Conservation (phyloP, 2,329 filamentous ascomycete species). For the Penicillium aurantiogriseum region DNA sequence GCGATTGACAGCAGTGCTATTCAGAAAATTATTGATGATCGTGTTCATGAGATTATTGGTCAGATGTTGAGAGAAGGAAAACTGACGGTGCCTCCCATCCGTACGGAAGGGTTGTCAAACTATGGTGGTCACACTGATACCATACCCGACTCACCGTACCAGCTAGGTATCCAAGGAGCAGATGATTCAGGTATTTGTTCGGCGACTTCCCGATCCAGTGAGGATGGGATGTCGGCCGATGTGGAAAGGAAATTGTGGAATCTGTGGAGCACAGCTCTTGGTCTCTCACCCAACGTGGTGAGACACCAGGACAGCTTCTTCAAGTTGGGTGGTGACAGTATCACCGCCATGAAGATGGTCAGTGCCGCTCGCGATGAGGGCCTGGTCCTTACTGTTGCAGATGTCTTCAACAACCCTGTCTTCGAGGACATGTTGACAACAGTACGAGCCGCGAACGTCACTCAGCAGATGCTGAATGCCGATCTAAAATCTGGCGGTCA, state of each 20-base stretch:
- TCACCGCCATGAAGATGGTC: slow-evolving; percentile 44
- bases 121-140: slow-evolving; percentile 15
- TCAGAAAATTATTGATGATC: slow-evolving; percentile 35
- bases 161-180: slow-evolving; percentile 13
- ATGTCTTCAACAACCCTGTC: slow-evolving; percentile 45
- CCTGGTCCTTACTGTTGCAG: slow-evolving; percentile 42
- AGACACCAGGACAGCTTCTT: slow-evolving; percentile 44
- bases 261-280: slow-evolving; percentile 41
- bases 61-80: slow-evolving; percentile 34
- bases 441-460: slow-evolving; percentile 26
- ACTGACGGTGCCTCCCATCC: slow-evolving; percentile 22
- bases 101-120: slow-evolving; percentile 14
- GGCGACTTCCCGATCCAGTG: slow-evolving; percentile 32
- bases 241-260: slow-evolving; percentile 38
- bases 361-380: slow-evolving; percentile 42
- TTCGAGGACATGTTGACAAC: slow-evolving; percentile 42
- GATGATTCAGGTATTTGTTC: slow-evolving; percentile 29
- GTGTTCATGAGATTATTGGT: slow-evolving; percentile 35
- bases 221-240: slow-evolving; percentile 27
- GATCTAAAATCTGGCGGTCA: slow-evolving; percentile 19
- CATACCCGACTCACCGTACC: slow-evolving; percentile 21
- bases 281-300: slow-evolving; percentile 33
- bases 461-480: slow-evolving; percentile 23
- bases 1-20: slow-evolving; percentile 27
- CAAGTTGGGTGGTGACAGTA: slow-evolving; percentile 43